Percentiles rank a stretch among this genome's conserved stretches.
Evolutionary conservation across 2,329 filamentous ascomycete species (phyloP).

Genomic region (Penicillium corylophilum): DNA sequence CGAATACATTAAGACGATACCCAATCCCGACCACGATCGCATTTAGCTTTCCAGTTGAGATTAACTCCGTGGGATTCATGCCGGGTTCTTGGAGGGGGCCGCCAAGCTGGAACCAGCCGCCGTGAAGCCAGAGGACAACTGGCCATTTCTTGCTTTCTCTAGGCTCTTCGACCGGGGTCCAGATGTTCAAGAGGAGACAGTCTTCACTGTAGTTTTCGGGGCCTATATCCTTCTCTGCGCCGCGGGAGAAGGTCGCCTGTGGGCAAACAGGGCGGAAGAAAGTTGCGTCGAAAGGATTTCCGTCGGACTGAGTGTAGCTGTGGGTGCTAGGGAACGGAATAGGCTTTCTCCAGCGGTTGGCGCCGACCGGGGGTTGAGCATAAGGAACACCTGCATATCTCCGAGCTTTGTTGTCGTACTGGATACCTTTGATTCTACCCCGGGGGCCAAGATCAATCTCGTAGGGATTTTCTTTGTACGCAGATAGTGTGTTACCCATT

Average conservation of each 20-base stretch:
- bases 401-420: constrained; percentile 26
- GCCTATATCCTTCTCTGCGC: constrained; percentile 14
- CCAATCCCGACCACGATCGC: neutral
- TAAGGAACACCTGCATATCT: constrained; percentile 40
- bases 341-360: constrained; percentile 42
- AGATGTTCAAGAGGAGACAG: constrained; percentile 52
- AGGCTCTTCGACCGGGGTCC: constrained; percentile 40
- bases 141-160: constrained; percentile 26
- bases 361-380: constrained; percentile 40
- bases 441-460: constrained; percentile 4
- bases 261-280: constrained; percentile 42
- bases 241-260: constrained; percentile 35
- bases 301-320: constrained; percentile 25
- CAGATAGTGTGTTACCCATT: constrained; percentile 11
- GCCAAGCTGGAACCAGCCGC: neutral
- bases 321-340: constrained; percentile 31
- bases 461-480: constrained; percentile 1
- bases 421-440: constrained; percentile 16
- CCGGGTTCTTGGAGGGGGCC: neutral
- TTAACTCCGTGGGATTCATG: neutral
- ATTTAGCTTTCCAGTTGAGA: neutral
- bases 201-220: constrained; percentile 44
- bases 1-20: neutral
- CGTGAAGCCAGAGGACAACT: constrained; percentile 33
- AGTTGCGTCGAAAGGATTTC: constrained; percentile 38